Evolutionary conservation across 345 rosid species (phyloP).

Genomic region (Microcos paniculata): DNA sequence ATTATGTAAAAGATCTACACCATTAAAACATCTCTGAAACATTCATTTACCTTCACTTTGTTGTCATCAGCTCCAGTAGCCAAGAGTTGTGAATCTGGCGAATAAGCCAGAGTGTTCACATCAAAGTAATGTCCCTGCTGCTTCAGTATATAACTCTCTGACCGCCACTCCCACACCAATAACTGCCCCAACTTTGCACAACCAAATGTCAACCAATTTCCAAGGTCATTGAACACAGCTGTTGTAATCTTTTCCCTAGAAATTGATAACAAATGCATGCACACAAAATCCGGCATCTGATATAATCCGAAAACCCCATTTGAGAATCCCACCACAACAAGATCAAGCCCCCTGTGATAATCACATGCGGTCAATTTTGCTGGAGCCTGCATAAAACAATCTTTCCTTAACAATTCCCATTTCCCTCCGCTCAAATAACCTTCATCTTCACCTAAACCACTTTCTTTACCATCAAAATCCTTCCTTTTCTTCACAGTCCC

Average conservation of each 20-base stretch:
- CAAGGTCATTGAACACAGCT: slow-evolving; percentile 78
- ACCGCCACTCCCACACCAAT: slow-evolving; percentile 97
- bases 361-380: slow-evolving; percentile 78
- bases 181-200: slow-evolving; percentile 92
- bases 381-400: slow-evolving; percentile 67
- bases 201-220: slow-evolving; percentile 95
- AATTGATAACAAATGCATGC: slow-evolving; percentile 77
- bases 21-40: neutral
- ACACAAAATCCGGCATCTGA: slow-evolving; percentile 94
- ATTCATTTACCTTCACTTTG: slow-evolving; percentile 79
- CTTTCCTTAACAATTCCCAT: slow-evolving; percentile 79
- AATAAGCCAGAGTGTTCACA: slow-evolving; percentile 82
- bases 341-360: slow-evolving; percentile 79
- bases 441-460: slow-evolving; percentile 28
- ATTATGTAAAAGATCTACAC: neutral
- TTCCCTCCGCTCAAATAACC: slow-evolving; percentile 61
- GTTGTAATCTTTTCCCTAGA: slow-evolving; percentile 89
- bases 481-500: slow-evolving; percentile 54
- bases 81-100: slow-evolving; percentile 88
- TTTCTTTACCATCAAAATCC: slow-evolving; percentile 48
- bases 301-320: slow-evolving; percentile 91
- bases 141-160: slow-evolving; percentile 91
- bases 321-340: slow-evolving; percentile 86
- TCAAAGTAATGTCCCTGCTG: slow-evolving; percentile 99
- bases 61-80: slow-evolving; percentile 99